Evolutionary conservation across 768 basidiomycete species (phyloP).

Genomic region (Russula sp.): DNA sequence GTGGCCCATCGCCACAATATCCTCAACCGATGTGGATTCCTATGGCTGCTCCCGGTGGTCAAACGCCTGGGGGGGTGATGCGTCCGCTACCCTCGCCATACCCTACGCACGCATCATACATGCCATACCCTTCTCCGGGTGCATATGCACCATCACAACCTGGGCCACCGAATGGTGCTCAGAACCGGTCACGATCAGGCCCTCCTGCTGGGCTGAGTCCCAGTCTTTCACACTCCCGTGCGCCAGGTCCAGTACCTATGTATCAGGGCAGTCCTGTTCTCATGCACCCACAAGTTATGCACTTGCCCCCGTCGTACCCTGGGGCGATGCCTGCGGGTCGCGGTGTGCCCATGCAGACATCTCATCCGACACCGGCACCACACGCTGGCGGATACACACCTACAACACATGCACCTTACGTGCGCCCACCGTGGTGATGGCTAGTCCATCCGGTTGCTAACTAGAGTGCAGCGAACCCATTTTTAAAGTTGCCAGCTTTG

Average conservation of each 20-base stretch:
- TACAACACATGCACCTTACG: conserved; percentile 8
- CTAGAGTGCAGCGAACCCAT: neutral
- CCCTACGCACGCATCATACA: conserved; percentile 42
- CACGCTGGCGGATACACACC: conserved; percentile 14
- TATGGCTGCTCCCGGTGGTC: conserved; percentile 39
- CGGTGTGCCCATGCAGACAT: conserved; percentile 34
- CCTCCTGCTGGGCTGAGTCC: conserved; percentile 51
- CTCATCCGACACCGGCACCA: conserved; percentile 28
- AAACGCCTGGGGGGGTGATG: conserved; percentile 45
- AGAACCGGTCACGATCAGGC: conserved; percentile 35
- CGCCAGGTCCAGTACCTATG: conserved; percentile 35
- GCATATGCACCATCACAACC: conserved; percentile 36
- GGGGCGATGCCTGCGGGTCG: conserved; percentile 30
- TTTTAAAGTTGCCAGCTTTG: neutral
- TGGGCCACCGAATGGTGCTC: conserved; percentile 32
- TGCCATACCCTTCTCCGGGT: conserved; percentile 56
- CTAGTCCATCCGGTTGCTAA: neutral
- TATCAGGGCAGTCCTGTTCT: conserved; percentile 64
- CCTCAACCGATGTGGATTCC: conserved; percentile 53
- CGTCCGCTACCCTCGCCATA: conserved; percentile 57
- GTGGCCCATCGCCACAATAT: conserved; percentile 55
- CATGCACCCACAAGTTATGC: conserved; percentile 42
- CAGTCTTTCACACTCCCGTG: conserved; percentile 44
- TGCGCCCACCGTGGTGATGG: conserved; percentile 2
- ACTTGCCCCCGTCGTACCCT: conserved; percentile 31